Conservation (phyloP, 495 filamentous ascomycete species). For the Amorphotheca resinae region DNA sequence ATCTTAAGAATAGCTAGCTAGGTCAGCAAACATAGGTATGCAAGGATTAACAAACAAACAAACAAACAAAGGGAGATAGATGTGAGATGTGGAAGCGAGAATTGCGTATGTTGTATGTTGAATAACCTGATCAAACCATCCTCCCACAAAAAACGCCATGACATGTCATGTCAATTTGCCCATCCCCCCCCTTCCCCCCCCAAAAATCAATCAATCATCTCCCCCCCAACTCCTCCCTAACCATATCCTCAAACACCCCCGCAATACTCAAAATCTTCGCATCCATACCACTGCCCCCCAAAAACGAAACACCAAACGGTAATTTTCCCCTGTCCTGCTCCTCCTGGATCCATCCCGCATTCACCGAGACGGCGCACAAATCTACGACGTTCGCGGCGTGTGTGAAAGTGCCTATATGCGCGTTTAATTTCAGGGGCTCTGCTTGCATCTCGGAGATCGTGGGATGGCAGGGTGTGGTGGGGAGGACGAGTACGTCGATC, state of each 20-base stretch:
- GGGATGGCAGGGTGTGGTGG: conserved; percentile 46
- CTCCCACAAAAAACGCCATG: no score
- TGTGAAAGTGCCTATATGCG: conserved; percentile 44
- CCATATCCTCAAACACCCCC: conserved; percentile 34
- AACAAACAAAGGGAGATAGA: no score
- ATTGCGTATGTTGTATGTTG: no score
- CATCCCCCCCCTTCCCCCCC: no score
- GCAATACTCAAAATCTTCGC: conserved; percentile 44
- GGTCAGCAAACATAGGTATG: no score
- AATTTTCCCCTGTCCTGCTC: conserved; percentile 24
- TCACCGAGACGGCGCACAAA: conserved; percentile 46
- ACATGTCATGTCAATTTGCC: no score
- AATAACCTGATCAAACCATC: no score
- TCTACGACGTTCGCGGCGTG: conserved; percentile 56
- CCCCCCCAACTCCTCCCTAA: no score
- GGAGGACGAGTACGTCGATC: conserved; percentile 48
- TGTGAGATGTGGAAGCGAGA: no score
- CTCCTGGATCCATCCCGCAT: conserved; percentile 30
- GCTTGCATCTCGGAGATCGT: conserved; percentile 42
- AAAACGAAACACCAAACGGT: conserved; percentile 52
- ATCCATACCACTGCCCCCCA: conserved; percentile 43
- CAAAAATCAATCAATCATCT: no score
- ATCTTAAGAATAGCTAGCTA: no score
- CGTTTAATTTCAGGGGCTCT: conserved; percentile 44
- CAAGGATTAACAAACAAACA: no score